Conservation (phyloP, 2,329 filamentous ascomycete genomes). For the Penicillium sclerotigenum region DNA sequence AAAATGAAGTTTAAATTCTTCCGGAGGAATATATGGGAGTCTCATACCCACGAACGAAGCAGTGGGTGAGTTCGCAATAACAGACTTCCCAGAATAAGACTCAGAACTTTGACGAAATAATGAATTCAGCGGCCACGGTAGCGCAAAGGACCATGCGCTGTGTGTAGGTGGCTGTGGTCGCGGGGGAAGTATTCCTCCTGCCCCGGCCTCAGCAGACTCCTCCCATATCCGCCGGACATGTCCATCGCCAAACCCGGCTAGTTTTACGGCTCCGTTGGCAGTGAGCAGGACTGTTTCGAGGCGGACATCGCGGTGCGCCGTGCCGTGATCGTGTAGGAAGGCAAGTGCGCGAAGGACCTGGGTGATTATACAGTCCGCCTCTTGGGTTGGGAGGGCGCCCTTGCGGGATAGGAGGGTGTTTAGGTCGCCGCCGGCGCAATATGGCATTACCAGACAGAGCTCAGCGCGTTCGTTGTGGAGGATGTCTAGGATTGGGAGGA, state of each 20-base stretch:
- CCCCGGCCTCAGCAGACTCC: conserved; percentile 9
- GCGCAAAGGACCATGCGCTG: conserved; percentile 8
- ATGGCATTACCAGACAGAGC: conserved; percentile 30
- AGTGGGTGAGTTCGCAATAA: neutral
- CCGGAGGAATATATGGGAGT: conserved; percentile 18
- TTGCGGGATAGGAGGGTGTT: conserved; percentile 75
- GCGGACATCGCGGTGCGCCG: conserved; percentile 91
- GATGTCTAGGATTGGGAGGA: conserved; percentile 27
- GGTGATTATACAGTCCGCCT: conserved; percentile 89
- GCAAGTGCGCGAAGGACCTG: conserved; percentile 41
- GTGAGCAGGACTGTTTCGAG: conserved; percentile 91
- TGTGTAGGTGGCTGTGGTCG: conserved; percentile 1
- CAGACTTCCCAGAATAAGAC: neutral
- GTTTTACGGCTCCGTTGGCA: conserved; percentile 74
- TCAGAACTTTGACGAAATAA: neutral
- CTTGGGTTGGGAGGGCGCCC: conserved; percentile 73
- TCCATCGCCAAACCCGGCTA: conserved; percentile 82
- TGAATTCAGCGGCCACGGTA: conserved; percentile 10
- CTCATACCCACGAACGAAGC: conserved; percentile 17
- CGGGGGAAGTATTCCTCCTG: neutral
- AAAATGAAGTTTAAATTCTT: conserved; percentile 9
- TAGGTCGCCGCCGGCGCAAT: conserved; percentile 77
- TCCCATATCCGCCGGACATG: conserved; percentile 66
- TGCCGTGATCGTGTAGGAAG: conserved; percentile 75
- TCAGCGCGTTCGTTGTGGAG: conserved; percentile 28